phyloP scores from a whole-genome alignment of 1,284 basidiomycete genomes.

The Filobasidium uniguttulatum region DNA sequence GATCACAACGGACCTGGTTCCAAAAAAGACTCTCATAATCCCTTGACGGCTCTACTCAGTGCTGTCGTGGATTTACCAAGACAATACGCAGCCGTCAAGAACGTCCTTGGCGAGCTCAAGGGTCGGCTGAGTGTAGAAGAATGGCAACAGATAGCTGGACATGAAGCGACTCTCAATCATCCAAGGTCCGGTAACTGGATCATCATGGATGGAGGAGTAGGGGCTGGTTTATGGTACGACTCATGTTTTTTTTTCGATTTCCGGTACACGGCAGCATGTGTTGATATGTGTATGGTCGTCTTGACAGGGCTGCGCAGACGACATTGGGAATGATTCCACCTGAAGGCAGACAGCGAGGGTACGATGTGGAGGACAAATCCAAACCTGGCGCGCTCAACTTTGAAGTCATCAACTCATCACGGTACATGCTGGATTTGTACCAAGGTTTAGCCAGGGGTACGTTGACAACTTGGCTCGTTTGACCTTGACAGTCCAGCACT shows the following conservation, averaged over 20 bases:
- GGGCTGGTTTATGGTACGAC: constrained; percentile 38
- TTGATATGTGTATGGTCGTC: too few species aligned
- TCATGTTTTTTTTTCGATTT: background rate
- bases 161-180: background rate
- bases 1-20: too few species aligned
- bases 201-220: constrained; percentile 37
- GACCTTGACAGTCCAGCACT: background rate
- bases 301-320: too few species aligned
- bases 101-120: constrained; percentile 35
- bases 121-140: constrained; percentile 26
- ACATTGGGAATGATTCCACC: too few species aligned
- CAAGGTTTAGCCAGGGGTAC: constrained; percentile 4
- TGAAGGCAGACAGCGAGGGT: too few species aligned
- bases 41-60: constrained; percentile 30
- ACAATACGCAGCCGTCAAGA: constrained; percentile 37
- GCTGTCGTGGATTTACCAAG: constrained; percentile 38
- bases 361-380: too few species aligned
- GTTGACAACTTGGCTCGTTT: constrained; percentile 3
- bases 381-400: too few species aligned
- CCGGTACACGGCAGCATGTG: too few species aligned
- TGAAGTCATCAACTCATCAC: constrained; percentile 24
- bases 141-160: constrained; percentile 17
- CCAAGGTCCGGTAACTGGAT: constrained; percentile 14
- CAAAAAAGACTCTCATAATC: constrained; percentile 12
- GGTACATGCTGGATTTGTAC: constrained; percentile 27